phyloP scores from a whole-genome alignment of 371 early-diverging fungal genomes.

The Haplosporangium sp. region DNA sequence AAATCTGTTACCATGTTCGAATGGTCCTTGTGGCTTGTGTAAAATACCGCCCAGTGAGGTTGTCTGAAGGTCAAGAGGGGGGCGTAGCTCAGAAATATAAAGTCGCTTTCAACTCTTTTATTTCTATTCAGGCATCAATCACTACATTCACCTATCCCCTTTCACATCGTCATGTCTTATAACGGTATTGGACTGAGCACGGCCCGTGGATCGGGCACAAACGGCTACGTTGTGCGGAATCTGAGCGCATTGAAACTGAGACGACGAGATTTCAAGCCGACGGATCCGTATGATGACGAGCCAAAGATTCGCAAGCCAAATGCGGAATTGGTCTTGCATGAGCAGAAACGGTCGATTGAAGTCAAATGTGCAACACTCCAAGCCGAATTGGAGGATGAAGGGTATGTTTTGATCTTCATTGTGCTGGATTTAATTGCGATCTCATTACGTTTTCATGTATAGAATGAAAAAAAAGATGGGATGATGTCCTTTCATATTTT shows the following conservation, averaged over 20 bases:
- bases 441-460: not conserved
- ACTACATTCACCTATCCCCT: no score
- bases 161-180: constrained; percentile 72
- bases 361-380: constrained; percentile 83
- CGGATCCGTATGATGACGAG: constrained; percentile 57
- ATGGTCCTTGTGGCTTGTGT: no score
- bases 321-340: constrained; percentile 85
- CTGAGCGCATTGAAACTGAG: constrained; percentile 76
- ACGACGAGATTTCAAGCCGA: constrained; percentile 45
- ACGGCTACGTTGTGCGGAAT: constrained; percentile 95
- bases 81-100: no score
- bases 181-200: constrained; percentile 94
- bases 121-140: no score
- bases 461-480: not conserved
- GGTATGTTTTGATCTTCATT: constrained; percentile 56
- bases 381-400: constrained; percentile 85
- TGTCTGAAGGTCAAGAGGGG: no score
- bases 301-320: constrained; percentile 74
- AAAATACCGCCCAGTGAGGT: no score
- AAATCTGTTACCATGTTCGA: no score
- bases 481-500: no score
- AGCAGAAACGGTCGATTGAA: constrained; percentile 89
- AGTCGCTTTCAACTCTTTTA: no score
- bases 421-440: not conserved
- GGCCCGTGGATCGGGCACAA: constrained; percentile 94